Percentiles rank a stretch among this genome's conserved stretches.
Evolutionary conservation across 768 basidiomycete genomes (phyloP).

Genomic region (Amanita inopinata): DNA sequence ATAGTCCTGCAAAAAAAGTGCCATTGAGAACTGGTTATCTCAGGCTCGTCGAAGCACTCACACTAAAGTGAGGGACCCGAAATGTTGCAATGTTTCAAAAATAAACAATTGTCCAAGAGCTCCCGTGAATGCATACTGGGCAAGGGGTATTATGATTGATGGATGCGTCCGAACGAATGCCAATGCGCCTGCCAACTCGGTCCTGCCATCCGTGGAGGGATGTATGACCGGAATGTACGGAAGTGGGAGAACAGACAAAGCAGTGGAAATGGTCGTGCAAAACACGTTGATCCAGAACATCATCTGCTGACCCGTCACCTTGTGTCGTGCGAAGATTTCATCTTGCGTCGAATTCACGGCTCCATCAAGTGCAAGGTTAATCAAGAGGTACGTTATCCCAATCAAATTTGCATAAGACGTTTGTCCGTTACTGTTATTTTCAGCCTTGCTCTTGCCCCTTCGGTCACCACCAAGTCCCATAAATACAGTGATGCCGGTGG

Average conservation of each 20-base stretch:
- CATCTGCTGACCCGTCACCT: constrained; percentile 87
- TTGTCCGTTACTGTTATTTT: constrained; percentile 23
- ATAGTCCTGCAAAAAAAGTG: constrained; percentile 53
- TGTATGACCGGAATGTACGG: constrained; percentile 79
- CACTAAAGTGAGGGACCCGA: constrained; percentile 85
- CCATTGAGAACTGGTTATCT: constrained; percentile 3
- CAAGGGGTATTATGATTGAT: constrained; percentile 57
- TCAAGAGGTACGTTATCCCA: constrained; percentile 64
- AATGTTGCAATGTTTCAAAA: constrained; percentile 89
- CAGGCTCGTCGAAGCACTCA: constrained; percentile 21
- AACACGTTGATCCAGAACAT: constrained; percentile 97
- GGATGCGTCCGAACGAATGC: constrained; percentile 75
- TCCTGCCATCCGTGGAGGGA: constrained; percentile 46
- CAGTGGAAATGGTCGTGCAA: constrained; percentile 61
- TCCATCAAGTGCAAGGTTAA: constrained; percentile 89
- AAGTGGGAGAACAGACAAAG: constrained; percentile 65
- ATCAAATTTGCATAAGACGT: constrained; percentile 52
- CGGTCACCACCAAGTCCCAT: constrained; percentile 77
- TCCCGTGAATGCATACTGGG: constrained; percentile 82
- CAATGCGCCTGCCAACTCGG: constrained; percentile 61
- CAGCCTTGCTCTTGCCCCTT: constrained; percentile 25
- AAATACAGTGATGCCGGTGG: constrained; percentile 83
- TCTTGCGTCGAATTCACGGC: constrained; percentile 95
- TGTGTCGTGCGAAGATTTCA: constrained; percentile 79
- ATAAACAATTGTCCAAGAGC: constrained; percentile 96